Evolutionary conservation across 257 asterid genomes (phyloP).

Genomic region (Primulina tabacum): DNA sequence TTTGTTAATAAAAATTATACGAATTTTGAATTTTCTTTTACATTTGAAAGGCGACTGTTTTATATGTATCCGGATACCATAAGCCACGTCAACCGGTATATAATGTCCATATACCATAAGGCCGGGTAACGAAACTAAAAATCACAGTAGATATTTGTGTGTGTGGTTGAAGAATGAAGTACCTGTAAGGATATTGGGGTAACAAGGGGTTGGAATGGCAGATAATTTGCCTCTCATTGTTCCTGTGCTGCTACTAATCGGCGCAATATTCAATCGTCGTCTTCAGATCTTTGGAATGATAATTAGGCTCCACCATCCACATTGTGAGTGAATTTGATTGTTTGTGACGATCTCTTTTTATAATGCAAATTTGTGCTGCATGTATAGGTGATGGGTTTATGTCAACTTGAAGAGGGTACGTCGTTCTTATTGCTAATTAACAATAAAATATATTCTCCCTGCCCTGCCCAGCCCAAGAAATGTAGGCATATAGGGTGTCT

Average conservation of each 20-base stretch:
- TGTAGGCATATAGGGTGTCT: neutral
- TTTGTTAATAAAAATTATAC: no score
- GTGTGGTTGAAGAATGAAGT: neutral
- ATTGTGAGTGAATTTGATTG: neutral
- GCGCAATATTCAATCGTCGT: neutral
- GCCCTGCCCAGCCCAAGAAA: conserved; percentile 1
- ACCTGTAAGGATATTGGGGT: neutral
- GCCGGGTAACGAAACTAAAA: neutral
- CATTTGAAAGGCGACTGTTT: neutral
- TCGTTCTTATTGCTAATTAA: neutral
- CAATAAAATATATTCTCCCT: neutral
- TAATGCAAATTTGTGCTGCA: neutral
- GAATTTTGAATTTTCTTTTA: neutral
- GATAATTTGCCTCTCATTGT: neutral
- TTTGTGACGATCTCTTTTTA: neutral
- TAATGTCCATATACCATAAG: no score
- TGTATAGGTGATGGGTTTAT: neutral
- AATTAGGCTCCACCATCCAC: neutral
- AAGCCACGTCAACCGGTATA: no score
- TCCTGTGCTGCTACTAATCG: neutral
- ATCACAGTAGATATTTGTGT: neutral
- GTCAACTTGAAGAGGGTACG: neutral
- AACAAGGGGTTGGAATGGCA: neutral
- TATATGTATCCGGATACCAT: no score
- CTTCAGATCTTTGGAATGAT: neutral